Base-by-base conservation (phyloP, 2,329 filamentous ascomycete species). In the Pestalotiopsis fici region DNA sequence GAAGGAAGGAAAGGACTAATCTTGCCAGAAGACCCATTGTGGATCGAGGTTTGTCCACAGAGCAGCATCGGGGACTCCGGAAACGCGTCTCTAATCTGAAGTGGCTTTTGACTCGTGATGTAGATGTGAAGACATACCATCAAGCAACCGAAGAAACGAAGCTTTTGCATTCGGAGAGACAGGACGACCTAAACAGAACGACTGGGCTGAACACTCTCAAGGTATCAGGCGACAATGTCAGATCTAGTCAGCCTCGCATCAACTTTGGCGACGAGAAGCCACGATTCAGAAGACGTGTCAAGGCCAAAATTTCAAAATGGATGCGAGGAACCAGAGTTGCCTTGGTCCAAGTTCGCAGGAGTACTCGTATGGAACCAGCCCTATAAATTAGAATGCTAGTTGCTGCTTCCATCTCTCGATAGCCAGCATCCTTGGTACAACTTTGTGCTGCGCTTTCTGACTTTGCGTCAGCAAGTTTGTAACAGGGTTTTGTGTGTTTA, bases 21-120 rank as follows among this genome's bases (percentile, higher is more conserved):
- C 6, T 18, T n/a, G 2, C 27, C 11, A 64, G 27, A 5, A 11
- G 47, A 12, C 47, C 11, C 39, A 35, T 18, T 9, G 13, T 5
- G 3, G 43, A 56, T 54, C n/a, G n/a, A 21, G 25, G 31, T 6
- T 39, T 28, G 25, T 27, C 28, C 7, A 27, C 43, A n/a, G 69
- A 67, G 21, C 69, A 70, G 5, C 59, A 67, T 37, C 73, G 57
- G 50, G 69, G 71, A 11, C 69, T 77, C 57, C 71, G 70, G 59
- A 76, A 71, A 43, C 70, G 70, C 47, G 66, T 76, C 27, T 74
- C 75, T 39, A 73, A 76, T 35, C 59, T 77, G 57, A 71, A 73
- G 23, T 67, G 61, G 37, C 63, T 76, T 23, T 66, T 74, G 18
- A 69, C 67, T n/a, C 67, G 70, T 25, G 63, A 68, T 18, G 59